Evolutionary conservation across 1,284 basidiomycete species (phyloP), one percentile per base, ranked within the genome.

Genomic region (Leucoagaricus sp.): DNA sequence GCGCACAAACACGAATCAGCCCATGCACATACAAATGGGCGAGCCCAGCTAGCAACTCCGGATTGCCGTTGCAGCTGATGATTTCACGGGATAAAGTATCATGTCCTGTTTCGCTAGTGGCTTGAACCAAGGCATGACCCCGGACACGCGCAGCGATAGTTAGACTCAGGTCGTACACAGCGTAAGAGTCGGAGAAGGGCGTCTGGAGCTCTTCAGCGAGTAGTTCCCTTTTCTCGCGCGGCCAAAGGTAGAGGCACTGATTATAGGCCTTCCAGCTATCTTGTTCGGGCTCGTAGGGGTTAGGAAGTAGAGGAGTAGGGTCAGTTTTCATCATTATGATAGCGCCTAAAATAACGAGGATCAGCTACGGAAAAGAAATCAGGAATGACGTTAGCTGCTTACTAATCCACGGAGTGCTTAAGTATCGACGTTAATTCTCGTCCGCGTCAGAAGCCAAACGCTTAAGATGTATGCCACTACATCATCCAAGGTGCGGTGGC

Each of bases 21-120:
- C 58, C 58, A 47, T 51, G 47, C 13, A 59, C 54, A 53, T 58
- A 62, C 45, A 62, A 38, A 42, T 60, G 57, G 15, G 44, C 44
- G 23, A 62, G 31, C 10, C 57, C 52, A 34, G 47, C 50, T 13
- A 58, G 15, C 34, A 62, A 25, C 40, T 62, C 61, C 5, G 29
- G 36, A 33, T 31, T 23, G 33, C 47, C 15, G 3, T 34, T 9
- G 29, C 48, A 57, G 33, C 28, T 41, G 8, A 15, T 51, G 38
- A 57, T 57, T 7, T 51, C 55, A 13, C 19, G 36, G 17, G 40
- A 26, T 25, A 57, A 26, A 26, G 25, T 26, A 1, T n/a, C 10
- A 13, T 29, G 48, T 6, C 48, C 28, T n/a, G 8, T 21, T 17
- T 41, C 45, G 29, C 21, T 60, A 42, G 58, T 49, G 28, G 58